These are phyloP conservation scores for Ensete ventricosum DNA, from an alignment of 176 grass and related monocot species.

Conservation along the genomic window DNA sequence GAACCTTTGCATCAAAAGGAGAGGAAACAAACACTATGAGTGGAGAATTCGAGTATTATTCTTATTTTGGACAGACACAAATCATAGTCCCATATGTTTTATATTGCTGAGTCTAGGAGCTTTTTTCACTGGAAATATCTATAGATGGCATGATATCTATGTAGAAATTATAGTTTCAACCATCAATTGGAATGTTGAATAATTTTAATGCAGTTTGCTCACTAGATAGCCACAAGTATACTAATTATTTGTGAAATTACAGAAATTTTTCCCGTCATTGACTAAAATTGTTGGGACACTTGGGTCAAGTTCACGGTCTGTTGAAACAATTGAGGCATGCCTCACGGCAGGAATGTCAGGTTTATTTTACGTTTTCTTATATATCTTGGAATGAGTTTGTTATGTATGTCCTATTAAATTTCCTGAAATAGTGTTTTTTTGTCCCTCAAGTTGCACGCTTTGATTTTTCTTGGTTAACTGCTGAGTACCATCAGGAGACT, in stretches of 20 bases:
- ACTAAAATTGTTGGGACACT: conserved; percentile 96
- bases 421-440: conserved; percentile 8
- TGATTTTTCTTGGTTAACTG: conserved; percentile 82
- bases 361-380: conserved; percentile 20
- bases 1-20: background rate
- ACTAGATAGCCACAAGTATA: background rate
- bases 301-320: conserved; percentile 63
- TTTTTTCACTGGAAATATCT: background rate
- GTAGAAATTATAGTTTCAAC: background rate
- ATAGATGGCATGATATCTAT: background rate
- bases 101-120: background rate
- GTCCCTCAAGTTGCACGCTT: conserved; percentile 69
- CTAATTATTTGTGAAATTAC: conserved; percentile 5
- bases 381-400: background rate
- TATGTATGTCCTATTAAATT: background rate
- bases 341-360: conserved; percentile 93
- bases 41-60: too few species aligned
- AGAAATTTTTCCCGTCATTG: conserved; percentile 85
- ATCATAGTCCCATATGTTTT: background rate
- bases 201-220: background rate
- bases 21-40: background rate
- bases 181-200: background rate
- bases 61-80: too few species aligned
- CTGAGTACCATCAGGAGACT: conserved; percentile 82
- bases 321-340: conserved; percentile 76